Evolutionary conservation across 192 early-diverging fungal genomes (phyloP), one percentile per base, ranked within the genome.

Genomic region (Podila horticola): DNA sequence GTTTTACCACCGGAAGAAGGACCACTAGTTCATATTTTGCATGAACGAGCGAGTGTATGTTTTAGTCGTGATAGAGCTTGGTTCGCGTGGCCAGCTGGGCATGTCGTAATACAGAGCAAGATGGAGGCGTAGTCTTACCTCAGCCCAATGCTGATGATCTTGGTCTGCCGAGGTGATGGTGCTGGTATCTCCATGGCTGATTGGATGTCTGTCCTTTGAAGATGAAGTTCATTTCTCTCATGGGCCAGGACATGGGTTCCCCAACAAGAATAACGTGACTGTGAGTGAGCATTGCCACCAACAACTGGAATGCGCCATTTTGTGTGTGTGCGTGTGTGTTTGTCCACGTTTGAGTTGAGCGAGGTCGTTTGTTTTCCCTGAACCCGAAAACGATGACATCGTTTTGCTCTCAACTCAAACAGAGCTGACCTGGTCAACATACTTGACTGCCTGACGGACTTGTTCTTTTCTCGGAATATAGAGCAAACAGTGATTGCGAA

Each of bases 1-100:
- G 92, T 92, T 82, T 94, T 94, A 10, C 93, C 93, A 0, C 92
- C 90, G 64, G 90, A 93, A 0, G 92, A 91, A 19, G 92, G 91
- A 2, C 93, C 93, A 65, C 92, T 86, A 83, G 6, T 69, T 81
- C n/a, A 24, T 19, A 28, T 9, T 24, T 49, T 60, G 19, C 33
- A 48, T 15, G n/a, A 59, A 29, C n/a, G 12, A 59, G 41, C 9
- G 34, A 0, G 33, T 5, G 9, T 13, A 1, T 19, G 38, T n/a
- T 17, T 17, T 17, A 34, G 30, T 34, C 24, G 8, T n/a, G 8
- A 12, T 34, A 19, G 12, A 22, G 38, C 62, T 41, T 63, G 5
- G 62, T 26, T 41, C 34, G 7, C 0, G 6, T 9, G 20, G 59
- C 3, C 10, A 50, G 1, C 5, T 66, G n/a, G 12, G 12, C 12